phyloP scores from a whole-genome alignment of 2,329 filamentous ascomycete species.

The Hyphodiscus sp. region DNA sequence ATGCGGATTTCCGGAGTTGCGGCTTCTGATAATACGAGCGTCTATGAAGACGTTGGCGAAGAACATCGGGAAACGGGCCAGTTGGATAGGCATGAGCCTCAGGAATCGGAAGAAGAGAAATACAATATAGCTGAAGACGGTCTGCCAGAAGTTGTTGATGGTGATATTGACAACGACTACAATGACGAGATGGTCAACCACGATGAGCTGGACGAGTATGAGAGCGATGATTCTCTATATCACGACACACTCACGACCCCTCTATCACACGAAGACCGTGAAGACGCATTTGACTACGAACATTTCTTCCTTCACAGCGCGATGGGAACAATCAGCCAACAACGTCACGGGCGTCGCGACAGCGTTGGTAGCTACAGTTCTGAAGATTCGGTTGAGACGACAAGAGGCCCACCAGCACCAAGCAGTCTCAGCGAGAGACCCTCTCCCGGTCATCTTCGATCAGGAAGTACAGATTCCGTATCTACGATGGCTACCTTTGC shows the following conservation, averaged over 20 bases:
- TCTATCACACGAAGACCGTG: slow-evolving; percentile 81
- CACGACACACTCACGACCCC: slow-evolving; percentile 53
- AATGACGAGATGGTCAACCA: slow-evolving; percentile 28
- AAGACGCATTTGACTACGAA: slow-evolving; percentile 94
- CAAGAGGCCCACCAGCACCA: slow-evolving; percentile 39
- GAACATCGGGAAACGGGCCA: slow-evolving; percentile 6
- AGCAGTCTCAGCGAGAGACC: slow-evolving; percentile 13
- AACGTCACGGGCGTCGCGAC: slow-evolving; percentile 38
- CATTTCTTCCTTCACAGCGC: slow-evolving; percentile 93
- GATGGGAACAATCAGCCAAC: slow-evolving; percentile 67
- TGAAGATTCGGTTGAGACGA: slow-evolving; percentile 56
- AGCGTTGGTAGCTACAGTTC: slow-evolving; percentile 52
- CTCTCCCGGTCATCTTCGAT: slow-evolving; percentile 38
- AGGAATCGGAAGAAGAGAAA: slow-evolving; percentile 6
- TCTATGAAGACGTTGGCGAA: slow-evolving; percentile 27
- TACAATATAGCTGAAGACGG: slow-evolving; percentile 10
- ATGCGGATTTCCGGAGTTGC: slow-evolving; percentile 11
- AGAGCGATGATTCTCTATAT: slow-evolving; percentile 58
- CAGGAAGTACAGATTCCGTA: slow-evolving; percentile 50
- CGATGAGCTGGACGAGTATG: slow-evolving; percentile 36
- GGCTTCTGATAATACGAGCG: slow-evolving; percentile 22
- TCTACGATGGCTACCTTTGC: slow-evolving; percentile 58
- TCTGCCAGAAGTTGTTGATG: slow-evolving; percentile 18
- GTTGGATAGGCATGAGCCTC: slow-evolving; percentile 4
- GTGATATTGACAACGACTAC: slow-evolving; percentile 35